Evolutionary conservation across 176 grass and related monocot genomes (phyloP).

Genomic region (bread wheat (Triticum aestivum)): DNA sequence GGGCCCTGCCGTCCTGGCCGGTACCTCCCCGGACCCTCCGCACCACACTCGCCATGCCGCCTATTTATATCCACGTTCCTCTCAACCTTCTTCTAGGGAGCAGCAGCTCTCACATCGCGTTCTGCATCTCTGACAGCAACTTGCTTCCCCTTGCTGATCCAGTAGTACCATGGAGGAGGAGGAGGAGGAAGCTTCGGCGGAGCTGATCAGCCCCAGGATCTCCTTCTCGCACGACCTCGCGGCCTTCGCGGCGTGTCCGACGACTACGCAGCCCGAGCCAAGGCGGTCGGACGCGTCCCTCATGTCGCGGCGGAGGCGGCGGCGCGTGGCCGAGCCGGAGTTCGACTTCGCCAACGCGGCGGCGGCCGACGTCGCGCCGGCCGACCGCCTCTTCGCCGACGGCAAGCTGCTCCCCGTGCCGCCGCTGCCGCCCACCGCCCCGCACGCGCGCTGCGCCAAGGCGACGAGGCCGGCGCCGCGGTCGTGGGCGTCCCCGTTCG

Average conservation of each 20-base stretch:
- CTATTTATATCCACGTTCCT: constrained; percentile 32
- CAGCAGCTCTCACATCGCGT: not conserved
- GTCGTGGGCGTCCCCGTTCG: constrained; percentile 25
- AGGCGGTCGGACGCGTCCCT: constrained; percentile 2
- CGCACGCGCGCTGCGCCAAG: not conserved
- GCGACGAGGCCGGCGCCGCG: not conserved
- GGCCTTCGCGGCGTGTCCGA: not conserved
- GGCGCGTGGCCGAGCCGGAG: not conserved
- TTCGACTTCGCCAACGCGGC: constrained; percentile 44
- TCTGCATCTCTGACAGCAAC: not conserved
- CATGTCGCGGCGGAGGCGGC: not conserved
- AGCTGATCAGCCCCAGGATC: constrained; percentile 59
- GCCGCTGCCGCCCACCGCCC: constrained; percentile 18
- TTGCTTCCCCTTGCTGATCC: not conserved
- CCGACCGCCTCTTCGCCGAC: constrained; percentile 52
- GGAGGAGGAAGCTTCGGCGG: constrained; percentile 2
- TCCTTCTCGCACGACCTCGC: constrained; percentile 64
- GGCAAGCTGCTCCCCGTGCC: constrained; percentile 55
- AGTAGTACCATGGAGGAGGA: not conserved
- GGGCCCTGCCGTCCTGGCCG: not conserved
- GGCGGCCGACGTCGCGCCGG: constrained; percentile 40
- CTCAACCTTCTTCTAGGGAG: not conserved
- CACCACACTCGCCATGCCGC: not conserved
- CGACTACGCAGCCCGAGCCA: not conserved
- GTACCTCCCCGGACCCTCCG: too few species aligned